These are phyloP conservation scores for Aspergillus sp. DNA, from an alignment of 2,329 filamentous ascomycete genomes.

Conservation along the genomic window DNA sequence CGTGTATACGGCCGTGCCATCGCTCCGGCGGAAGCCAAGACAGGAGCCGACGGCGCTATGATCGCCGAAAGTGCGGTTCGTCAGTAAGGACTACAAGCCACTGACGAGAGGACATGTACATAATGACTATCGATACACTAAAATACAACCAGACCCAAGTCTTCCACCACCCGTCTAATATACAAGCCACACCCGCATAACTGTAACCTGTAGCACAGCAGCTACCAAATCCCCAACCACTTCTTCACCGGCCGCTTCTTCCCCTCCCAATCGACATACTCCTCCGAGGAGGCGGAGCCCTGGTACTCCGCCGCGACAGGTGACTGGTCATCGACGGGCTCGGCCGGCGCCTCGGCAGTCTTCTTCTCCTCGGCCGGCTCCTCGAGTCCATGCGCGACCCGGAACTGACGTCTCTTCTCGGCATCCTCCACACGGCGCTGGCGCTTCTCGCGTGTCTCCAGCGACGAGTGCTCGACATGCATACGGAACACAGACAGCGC, in stretches of 20 bases:
- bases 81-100: no score
- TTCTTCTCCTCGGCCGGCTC: slow-evolving; percentile 38
- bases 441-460: slow-evolving; percentile 68
- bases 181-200: no score
- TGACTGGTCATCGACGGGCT: slow-evolving; percentile 38
- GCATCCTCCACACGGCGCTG: slow-evolving; percentile 78
- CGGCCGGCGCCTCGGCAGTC: slow-evolving; percentile 27
- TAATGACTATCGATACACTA: no score
- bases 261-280: slow-evolving; percentile 36
- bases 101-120: no score
- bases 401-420: slow-evolving; percentile 79
- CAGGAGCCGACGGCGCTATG: no score
- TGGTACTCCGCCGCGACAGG: slow-evolving; percentile 37
- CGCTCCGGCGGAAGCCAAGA: no score
- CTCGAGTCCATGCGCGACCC: slow-evolving; percentile 81
- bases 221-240: slow-evolving; percentile 78
- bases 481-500: slow-evolving; percentile 72
- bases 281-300: slow-evolving; percentile 28
- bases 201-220: background rate
- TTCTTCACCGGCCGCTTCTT: slow-evolving; percentile 66
- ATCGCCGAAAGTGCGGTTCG: no score
- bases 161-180: no score
- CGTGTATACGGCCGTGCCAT: no score
- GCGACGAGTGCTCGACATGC: slow-evolving; percentile 70
- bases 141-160: no score